phyloP scores from a whole-genome alignment of 495 filamentous ascomycete genomes.

The Xylona heveae region DNA sequence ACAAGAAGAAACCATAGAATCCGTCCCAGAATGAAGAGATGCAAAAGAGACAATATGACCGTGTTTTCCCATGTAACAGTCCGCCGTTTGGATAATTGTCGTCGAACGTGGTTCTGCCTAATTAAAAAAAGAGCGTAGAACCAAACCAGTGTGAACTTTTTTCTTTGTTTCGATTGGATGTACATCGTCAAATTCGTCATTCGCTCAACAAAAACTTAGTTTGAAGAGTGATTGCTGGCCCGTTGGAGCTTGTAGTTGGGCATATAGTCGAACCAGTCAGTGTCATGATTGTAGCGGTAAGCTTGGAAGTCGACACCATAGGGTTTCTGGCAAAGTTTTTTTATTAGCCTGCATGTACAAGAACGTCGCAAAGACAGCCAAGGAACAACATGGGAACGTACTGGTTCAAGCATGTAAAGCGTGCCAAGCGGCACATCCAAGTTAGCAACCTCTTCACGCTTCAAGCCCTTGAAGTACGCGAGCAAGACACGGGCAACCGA shows the following conservation, averaged over 20 bases:
- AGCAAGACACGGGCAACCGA: conserved; percentile 79
- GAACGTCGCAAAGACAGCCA: not conserved
- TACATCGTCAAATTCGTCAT: too few species aligned
- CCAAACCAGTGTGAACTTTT: too few species aligned
- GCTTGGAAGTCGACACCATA: conserved; percentile 95
- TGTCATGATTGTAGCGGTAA: conserved; percentile 61
- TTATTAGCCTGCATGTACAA: conserved; percentile 1
- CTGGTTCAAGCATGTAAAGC: conserved; percentile 77
- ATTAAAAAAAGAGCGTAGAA: too few species aligned
- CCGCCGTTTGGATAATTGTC: too few species aligned
- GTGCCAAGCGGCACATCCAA: conserved; percentile 83
- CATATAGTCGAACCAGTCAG: conserved; percentile 61
- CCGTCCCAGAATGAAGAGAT: too few species aligned
- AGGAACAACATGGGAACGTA: conserved; percentile 7
- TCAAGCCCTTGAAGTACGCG: conserved; percentile 86
- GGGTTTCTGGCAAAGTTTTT: conserved; percentile 37
- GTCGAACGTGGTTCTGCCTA: too few species aligned
- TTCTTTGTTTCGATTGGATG: too few species aligned
- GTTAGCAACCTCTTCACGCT: conserved; percentile 74
- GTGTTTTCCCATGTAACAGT: too few species aligned
- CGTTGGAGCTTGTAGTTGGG: conserved; percentile 51
- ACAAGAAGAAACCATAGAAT: too few species aligned
- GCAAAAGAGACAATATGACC: too few species aligned
- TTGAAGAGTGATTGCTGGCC: too few species aligned
- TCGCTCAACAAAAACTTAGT: too few species aligned